Evolutionary conservation across 2,329 filamentous ascomycete species (phyloP), one percentile per base, ranked within the genome.

Genomic region (Diaporthe citrichinensis): DNA sequence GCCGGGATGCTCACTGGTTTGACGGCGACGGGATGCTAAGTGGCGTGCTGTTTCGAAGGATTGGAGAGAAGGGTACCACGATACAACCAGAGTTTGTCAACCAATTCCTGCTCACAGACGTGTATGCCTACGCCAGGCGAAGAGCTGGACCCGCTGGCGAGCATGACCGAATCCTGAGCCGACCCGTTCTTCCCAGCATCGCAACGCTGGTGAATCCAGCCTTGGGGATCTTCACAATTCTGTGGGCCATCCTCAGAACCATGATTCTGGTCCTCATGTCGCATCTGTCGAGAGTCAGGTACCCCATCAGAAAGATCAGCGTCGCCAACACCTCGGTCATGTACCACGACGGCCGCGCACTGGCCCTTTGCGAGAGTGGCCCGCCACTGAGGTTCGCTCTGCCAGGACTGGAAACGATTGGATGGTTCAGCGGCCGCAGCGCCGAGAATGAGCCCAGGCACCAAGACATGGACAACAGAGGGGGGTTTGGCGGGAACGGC

Each of bases 1-100:
- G 88, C 53, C 87, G 91, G 77, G 91, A 93, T 80, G 88, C 91
- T 12, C 93, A 94, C 80, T 94, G 92, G 92, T 94, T 94, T 77
- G 93, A 94, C 78, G 93, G 93, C 44, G 92, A 94, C 80, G 93
- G 93, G 6, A 94, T 94, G 93, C 88, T 94, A 15, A 90, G 90
- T 41, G 93, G 93, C 1, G 92, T 94, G 0, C 86, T 86, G 25
- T 94, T 93, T 80, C 85, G 85, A 39, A 85, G 85, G 10, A 71
- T 39, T 3, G 82, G 83, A 3, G 82, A 87, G 5, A 82, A 86
- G 3, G 82, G 82, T 3, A 77, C 80, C 0, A 78, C 82, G 3
- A 86, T 92, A 1, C 81, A 86, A 74, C 92, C 92, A 0, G 86
- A 92, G 72, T 94, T 94, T 73, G 91, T 93, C 73, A 94, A 94